Conservation (phyloP, 2,329 filamentous ascomycete species). For the Ustulina deusta region DNA sequence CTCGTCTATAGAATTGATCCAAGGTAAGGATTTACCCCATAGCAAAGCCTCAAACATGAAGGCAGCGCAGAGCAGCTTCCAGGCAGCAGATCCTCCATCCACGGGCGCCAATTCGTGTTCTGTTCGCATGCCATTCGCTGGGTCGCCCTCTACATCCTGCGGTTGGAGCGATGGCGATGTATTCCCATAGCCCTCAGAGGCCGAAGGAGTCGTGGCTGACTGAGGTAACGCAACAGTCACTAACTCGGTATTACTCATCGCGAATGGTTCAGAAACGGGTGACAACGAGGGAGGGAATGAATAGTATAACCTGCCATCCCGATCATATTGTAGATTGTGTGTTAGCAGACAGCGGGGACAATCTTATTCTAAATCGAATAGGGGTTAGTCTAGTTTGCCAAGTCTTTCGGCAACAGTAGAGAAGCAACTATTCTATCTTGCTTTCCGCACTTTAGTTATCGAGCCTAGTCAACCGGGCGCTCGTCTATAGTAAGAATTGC, state of each 20-base stretch:
- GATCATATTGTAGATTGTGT: background rate
- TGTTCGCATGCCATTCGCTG: background rate
- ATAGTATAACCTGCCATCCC: background rate
- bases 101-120: conserved; percentile 41
- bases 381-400: conserved; percentile 5
- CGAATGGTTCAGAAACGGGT: background rate
- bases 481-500: background rate
- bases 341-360: background rate
- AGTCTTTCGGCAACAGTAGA: background rate
- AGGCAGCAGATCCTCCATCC: conserved; percentile 45
- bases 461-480: background rate
- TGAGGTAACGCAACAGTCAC: conserved; percentile 4
- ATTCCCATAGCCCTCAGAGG: background rate
- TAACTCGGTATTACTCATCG: conserved; percentile 18
- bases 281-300: background rate
- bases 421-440: background rate
- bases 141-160: conserved; percentile 21
- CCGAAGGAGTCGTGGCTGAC: background rate
- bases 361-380: background rate
- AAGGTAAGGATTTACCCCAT: conserved; percentile 39
- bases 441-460: background rate
- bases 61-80: conserved; percentile 44
- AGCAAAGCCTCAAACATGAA: conserved; percentile 48
- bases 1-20: background rate
- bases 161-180: background rate